A percentile compares a stretch with the other conserved stretches of the same genome.
Evolutionary conservation across 2,329 filamentous ascomycete genomes (phyloP).

Genomic region (Akanthomyces muscarius): DNA sequence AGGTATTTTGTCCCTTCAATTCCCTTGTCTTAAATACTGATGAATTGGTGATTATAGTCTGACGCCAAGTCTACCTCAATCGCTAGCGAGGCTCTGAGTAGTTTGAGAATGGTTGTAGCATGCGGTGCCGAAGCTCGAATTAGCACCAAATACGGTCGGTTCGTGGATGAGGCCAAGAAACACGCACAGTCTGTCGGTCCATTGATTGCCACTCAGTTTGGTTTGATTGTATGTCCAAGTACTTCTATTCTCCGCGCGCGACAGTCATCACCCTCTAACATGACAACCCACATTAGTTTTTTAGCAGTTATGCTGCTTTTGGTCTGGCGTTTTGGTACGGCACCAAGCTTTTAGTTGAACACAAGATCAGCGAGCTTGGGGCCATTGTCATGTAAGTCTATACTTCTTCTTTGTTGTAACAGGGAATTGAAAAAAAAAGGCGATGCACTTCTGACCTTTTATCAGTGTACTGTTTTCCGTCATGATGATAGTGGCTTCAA

Average conservation of each 20-base stretch:
- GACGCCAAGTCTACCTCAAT: conserved; percentile 51
- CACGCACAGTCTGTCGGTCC: conserved; percentile 48
- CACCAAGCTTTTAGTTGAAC: conserved; percentile 45
- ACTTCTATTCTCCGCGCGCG: not conserved
- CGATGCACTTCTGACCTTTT: conserved; percentile 1
- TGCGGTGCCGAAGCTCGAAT: conserved; percentile 58
- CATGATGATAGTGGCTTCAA: conserved; percentile 53
- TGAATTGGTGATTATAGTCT: not conserved
- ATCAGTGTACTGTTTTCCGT: conserved; percentile 51
- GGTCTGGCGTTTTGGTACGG: conserved; percentile 62
- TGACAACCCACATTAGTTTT: conserved; percentile 37
- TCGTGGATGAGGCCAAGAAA: conserved; percentile 49
- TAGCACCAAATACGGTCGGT: conserved; percentile 47
- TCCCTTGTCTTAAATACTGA: not conserved
- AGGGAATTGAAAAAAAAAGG: too few species aligned
- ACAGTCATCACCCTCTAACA: conserved; percentile 18
- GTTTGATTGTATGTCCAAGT: conserved; percentile 37
- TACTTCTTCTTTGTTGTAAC: not conserved
- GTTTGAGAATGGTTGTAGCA: conserved; percentile 58
- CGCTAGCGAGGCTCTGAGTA: conserved; percentile 57
- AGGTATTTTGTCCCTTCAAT: conserved; percentile 25
- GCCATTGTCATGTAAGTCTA: conserved; percentile 50
- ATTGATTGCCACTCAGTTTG: conserved; percentile 49
- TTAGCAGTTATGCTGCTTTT: conserved; percentile 49
- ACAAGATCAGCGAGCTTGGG: conserved; percentile 46